These are phyloP conservation scores for Tetrahymena borealis DNA, from an alignment of 73 alveolate genomes.

Conservation along the genomic window DNA sequence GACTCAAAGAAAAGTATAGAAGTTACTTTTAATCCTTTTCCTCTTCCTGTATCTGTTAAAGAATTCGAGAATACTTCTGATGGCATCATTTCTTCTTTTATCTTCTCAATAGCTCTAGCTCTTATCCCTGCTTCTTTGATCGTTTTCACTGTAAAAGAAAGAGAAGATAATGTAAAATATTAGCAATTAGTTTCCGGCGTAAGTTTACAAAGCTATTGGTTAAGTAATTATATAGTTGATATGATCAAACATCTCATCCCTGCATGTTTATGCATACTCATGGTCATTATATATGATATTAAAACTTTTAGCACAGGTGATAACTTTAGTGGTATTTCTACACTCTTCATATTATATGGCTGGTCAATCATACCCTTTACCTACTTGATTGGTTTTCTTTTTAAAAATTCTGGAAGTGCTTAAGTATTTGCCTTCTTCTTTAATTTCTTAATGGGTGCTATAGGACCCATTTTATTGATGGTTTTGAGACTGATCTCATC, in stretches of 20 bases:
- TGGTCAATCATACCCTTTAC: constrained; percentile 75
- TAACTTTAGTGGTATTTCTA: constrained; percentile 37
- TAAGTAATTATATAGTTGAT: constrained; percentile 78
- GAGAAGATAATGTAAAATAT: constrained; percentile 76
- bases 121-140: constrained; percentile 77
- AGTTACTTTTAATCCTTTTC: constrained; percentile 54
- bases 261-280: background rate
- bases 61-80: constrained; percentile 39
- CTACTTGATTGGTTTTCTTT: constrained; percentile 54
- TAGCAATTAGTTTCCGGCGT: constrained; percentile 72
- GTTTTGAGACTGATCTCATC: background rate
- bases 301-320: constrained; percentile 40
- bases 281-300: background rate
- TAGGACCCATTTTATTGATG: background rate
- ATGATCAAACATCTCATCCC: constrained; percentile 61
- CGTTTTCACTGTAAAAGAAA: constrained; percentile 67
- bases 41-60: constrained; percentile 36
- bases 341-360: constrained; percentile 56
- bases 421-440: constrained; percentile 56
- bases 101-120: constrained; percentile 75
- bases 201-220: constrained; percentile 75
- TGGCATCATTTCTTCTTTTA: constrained; percentile 53
- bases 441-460: constrained; percentile 55
- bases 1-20: background rate
- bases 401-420: constrained; percentile 49